Evolutionary conservation across 352 stramenopile species (phyloP), one percentile per base, ranked within the genome.

Genomic region (Phytophthora aleatoria): DNA sequence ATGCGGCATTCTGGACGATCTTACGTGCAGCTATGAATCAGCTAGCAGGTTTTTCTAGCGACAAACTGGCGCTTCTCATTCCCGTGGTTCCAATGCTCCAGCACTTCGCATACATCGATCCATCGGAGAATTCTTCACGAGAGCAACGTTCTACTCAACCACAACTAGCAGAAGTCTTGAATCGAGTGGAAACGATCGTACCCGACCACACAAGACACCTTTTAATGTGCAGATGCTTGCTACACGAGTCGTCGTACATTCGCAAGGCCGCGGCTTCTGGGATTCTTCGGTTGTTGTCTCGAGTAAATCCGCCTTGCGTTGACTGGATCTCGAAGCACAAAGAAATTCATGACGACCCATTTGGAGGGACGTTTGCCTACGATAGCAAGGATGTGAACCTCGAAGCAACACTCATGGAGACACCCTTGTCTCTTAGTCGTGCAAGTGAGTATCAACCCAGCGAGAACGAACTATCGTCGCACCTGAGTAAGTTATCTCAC

Each of bases 101-200:
- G 48, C 78, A 88, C 28, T 85, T 87, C 47, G 76, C 81, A 20
- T 90, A 88, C 42, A 55, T 76, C 9, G 74, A 90, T 27, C 50
- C 64, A 5, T 69, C 64, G 1, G 67, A 73, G 42, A 58, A 12
- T 24, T 54, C 61, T 3, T 61, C 52, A n/a, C 36, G 13, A 12
- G 41, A 61, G 38, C 67, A 79, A 38, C 69, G 64, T 27, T 60
- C 36, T 36, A 52, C 60, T 12, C 74, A 87, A 41, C 67, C 74
- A 9, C 58, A 70, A 52, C 51, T 90, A 6, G 73, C 73, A 27
- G 50, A 73, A 42, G 15, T 88, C 5, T 56, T 87, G 4, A 85
- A 86, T 62, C 66, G 57, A 60, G 15, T 85, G 11, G 78, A 90
- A 54, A 53, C 50, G 16, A 36, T 42, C 9, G 20, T 75, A 11